Percentiles rank a stretch among this genome's conserved stretches.
These are phyloP conservation scores for Boletellus ananiceps DNA, from an alignment of 768 basidiomycete species.

Conservation along the genomic window DNA sequence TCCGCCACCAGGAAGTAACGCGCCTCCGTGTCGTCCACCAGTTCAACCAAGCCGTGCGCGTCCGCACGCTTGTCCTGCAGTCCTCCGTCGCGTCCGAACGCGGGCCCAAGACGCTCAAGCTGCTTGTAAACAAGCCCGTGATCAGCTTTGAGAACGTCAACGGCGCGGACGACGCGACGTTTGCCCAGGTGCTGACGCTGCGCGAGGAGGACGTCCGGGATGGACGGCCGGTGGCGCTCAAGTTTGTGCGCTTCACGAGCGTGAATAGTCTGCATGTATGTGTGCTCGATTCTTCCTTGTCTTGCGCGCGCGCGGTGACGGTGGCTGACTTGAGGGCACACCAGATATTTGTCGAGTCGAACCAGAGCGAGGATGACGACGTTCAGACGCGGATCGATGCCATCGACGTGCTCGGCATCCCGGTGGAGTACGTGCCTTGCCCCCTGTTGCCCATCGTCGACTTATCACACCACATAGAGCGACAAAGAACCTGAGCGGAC, in stretches of 20 bases:
- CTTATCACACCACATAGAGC: conserved; percentile 22
- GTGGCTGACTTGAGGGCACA: background rate
- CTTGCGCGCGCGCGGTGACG: background rate
- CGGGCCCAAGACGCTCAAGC: conserved; percentile 58
- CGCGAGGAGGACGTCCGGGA: conserved; percentile 42
- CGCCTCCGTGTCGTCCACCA: conserved; percentile 16
- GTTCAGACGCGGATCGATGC: conserved; percentile 55
- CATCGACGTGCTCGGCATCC: conserved; percentile 59
- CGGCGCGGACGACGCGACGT: conserved; percentile 42
- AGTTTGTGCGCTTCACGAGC: conserved; percentile 65
- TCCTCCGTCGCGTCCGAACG: conserved; percentile 33
- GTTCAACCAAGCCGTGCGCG: conserved; percentile 68
- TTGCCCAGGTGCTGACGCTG: conserved; percentile 56
- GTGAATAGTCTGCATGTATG: conserved; percentile 62
- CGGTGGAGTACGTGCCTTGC: conserved; percentile 46
- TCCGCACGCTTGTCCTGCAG: conserved; percentile 55
- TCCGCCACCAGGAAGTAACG: background rate
- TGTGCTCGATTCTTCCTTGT: background rate
- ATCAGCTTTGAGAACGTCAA: conserved; percentile 68
- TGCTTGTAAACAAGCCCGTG: conserved; percentile 55
- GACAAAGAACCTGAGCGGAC: conserved; percentile 38
- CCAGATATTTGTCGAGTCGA: conserved; percentile 66
- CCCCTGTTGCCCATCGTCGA: background rate
- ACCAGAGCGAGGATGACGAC: conserved; percentile 58
- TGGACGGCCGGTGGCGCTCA: conserved; percentile 46